Base-by-base conservation (phyloP, 148 eudicot species). In the Chenopodium album region DNA sequence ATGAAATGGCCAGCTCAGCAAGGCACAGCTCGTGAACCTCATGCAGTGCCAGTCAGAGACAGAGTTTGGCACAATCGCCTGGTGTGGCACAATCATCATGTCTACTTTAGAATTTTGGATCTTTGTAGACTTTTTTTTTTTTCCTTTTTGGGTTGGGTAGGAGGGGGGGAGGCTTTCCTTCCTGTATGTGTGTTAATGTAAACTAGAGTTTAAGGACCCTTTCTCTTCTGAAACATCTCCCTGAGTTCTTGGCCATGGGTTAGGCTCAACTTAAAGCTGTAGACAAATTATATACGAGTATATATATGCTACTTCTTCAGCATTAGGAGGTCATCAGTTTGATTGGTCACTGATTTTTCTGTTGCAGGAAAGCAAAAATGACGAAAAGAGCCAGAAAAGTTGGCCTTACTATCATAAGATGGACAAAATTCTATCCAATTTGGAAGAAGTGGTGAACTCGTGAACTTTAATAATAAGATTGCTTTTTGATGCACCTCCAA, bases 321-420 rank as follows among this genome's bases (percentile, higher is more conserved):
- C 12, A 59, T 26, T 23, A 37, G 54, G 20, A 73, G 31, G 19
- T 71, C 52, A n/a, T 26, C 74, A 41, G 16, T 65, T 0, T 79
- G 71, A 75, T 56, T 47, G 78, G 60, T 71, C 47, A 32, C 29
- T 28, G 4, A 48, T 84, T 29, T 56, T 80, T 78, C 41, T 85
- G 68, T 73, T 79, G 83, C 97, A 93, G 96, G 97, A 93, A 87
- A 84, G 90, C 87, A 92, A 88, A 89, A 69, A 71, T 46, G 93
- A 90, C 70, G 11, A 71, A 44, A 83, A 87, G 64, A 84, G 69
- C 82, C 85, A 71, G 81, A 84, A 85, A 77, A 90, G 81, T 79
- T 95, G 98, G 98, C 91, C 91, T 62, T 87, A 93, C 85, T 93
- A 80, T 75, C 86, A 87, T 28, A 92, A 87, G 73, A 87, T 95